These are phyloP conservation scores for Boletus barrowsii DNA, from an alignment of 768 basidiomycete species.

Conservation along the genomic window DNA sequence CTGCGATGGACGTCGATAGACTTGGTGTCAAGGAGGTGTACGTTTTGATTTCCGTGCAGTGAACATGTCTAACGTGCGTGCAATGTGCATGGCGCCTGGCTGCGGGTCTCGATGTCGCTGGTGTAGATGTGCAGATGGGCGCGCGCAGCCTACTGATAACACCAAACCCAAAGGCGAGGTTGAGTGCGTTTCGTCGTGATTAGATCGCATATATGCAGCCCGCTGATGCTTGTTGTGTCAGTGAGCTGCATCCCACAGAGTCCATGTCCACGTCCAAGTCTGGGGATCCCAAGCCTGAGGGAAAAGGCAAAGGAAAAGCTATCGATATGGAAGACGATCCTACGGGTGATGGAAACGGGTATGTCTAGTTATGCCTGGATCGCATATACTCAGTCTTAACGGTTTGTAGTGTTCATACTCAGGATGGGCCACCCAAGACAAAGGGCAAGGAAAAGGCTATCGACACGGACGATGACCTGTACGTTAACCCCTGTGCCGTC, in stretches of 20 bases:
- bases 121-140: neutral
- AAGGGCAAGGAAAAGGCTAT: neutral
- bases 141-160: neutral
- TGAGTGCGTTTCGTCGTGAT: neutral
- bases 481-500: too few relatives aligned
- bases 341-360: neutral
- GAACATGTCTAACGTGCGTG: too few relatives aligned
- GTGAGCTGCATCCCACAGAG: neutral
- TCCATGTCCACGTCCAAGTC: neutral
- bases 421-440: too few relatives aligned
- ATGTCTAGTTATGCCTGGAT: neutral
- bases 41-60: neutral
- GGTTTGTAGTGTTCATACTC: neutral
- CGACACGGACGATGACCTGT: neutral
- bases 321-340: neutral
- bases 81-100: too few relatives aligned
- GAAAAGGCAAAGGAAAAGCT: neutral
- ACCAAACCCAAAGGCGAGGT: neutral
- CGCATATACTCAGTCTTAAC: too few relatives aligned
- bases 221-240: neutral
- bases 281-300: neutral
- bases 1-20: neutral
- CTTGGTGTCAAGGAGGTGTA: neutral
- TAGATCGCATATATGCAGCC: neutral
- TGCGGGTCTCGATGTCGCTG: too few relatives aligned